Percentiles rank a stretch among this genome's conserved stretches.
phyloP scores from a whole-genome alignment of 495 filamentous ascomycete species.

The Hyaloscypha hepaticicola region DNA sequence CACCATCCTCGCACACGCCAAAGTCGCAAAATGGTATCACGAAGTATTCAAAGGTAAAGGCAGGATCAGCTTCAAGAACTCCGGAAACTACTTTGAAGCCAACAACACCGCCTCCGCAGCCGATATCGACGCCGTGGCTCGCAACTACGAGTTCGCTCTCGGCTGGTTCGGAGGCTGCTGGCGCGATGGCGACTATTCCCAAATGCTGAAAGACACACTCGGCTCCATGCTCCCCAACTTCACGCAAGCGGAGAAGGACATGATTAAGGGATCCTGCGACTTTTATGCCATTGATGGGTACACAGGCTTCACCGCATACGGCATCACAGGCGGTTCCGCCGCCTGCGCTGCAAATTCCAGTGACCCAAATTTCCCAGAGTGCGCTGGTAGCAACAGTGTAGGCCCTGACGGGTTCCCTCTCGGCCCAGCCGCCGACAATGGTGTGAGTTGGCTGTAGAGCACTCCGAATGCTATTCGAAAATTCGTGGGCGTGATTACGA shows the following conservation, averaged over 20 bases:
- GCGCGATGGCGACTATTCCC: conserved; percentile 59
- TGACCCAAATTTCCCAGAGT: conserved; percentile 40
- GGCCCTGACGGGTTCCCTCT: conserved; percentile 38
- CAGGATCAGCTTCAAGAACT: conserved; percentile 59
- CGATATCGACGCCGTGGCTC: conserved; percentile 56
- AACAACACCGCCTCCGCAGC: conserved; percentile 51
- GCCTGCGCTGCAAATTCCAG: conserved; percentile 41
- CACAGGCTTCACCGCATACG: conserved; percentile 33
- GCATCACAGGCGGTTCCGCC: conserved; percentile 31
- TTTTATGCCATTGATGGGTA: conserved; percentile 45
- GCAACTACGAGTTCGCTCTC: conserved; percentile 62
- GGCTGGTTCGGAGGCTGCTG: conserved; percentile 66
- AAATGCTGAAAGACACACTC: conserved; percentile 68
- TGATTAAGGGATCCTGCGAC: conserved; percentile 47
- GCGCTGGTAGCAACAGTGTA: conserved; percentile 30
- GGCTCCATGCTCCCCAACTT: conserved; percentile 65
- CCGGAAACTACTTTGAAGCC: conserved; percentile 56
- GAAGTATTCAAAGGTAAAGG: conserved; percentile 63
- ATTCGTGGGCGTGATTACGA: conserved; percentile 43
- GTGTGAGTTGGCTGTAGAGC: conserved; percentile 41
- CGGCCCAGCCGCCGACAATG: conserved; percentile 41
- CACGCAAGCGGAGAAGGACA: conserved; percentile 59
- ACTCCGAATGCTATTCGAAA: conserved; percentile 41
- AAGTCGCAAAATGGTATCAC: conserved; percentile 62
- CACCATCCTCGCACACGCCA: conserved; percentile 55